These are phyloP conservation scores for Plasmodium cynomolgi DNA, from an alignment of 169 alveolate genomes.

Conservation along the genomic window DNA sequence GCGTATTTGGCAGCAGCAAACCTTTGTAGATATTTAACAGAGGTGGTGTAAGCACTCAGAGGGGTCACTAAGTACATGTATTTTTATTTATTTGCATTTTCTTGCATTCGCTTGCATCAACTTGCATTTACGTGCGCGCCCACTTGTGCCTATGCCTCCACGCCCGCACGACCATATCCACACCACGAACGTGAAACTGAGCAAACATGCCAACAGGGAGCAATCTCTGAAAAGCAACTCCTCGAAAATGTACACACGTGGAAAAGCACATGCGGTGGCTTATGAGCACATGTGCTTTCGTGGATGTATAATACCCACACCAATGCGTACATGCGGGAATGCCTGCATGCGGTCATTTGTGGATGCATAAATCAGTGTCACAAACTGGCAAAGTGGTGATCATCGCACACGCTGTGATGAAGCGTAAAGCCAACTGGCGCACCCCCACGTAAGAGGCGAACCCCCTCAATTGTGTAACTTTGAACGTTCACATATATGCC, in stretches of 20 bases:
- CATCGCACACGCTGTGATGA: neutral
- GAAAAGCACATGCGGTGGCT: neutral
- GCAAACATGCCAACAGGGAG: neutral
- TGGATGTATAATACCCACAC: neutral
- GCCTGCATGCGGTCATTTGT: neutral
- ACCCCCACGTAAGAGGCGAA: neutral
- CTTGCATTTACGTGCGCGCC: neutral
- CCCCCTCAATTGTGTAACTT: neutral
- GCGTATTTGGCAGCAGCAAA: neutral
- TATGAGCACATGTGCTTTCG: neutral
- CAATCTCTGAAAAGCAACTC: neutral
- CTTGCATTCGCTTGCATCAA: neutral
- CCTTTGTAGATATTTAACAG: neutral
- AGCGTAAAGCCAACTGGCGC: neutral
- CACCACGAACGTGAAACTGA: neutral
- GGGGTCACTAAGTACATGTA: neutral
- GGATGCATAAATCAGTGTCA: neutral
- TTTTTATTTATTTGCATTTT: neutral
- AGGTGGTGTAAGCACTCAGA: neutral
- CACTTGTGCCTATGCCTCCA: no score
- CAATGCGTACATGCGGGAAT: neutral
- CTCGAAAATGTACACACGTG: neutral
- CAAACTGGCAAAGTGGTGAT: neutral
- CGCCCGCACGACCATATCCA: neutral
- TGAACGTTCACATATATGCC: neutral